Conservation (phyloP, 2,329 filamentous ascomycete species). For the Pestalotiopsis fici region DNA sequence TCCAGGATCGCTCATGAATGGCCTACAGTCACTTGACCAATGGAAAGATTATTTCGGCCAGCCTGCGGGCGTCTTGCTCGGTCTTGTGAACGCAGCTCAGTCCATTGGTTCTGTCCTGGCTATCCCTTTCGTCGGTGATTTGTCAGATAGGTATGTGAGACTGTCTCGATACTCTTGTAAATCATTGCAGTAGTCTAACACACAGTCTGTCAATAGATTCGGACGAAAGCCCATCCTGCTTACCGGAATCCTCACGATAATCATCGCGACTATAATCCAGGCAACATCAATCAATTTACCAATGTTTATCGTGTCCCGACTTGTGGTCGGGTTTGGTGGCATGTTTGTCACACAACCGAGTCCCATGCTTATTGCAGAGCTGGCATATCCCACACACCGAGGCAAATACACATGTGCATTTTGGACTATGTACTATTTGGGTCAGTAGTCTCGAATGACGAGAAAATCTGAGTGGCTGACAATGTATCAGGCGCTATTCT, state of each 20-base stretch:
- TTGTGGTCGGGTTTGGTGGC: conserved; percentile 37
- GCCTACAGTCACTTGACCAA: conserved; percentile 36
- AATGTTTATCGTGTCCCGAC: conserved; percentile 36
- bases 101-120: conserved; percentile 31
- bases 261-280: conserved; percentile 36
- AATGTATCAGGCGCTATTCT: conserved; percentile 24
- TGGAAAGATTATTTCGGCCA: conserved; percentile 34
- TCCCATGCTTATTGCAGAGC: conserved; percentile 34
- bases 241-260: conserved; percentile 33
- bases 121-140: conserved; percentile 36
- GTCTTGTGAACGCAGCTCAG: conserved; percentile 30
- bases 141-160: conserved; percentile 24
- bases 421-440: conserved; percentile 36
- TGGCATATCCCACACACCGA: conserved; percentile 35
- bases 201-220: not conserved
- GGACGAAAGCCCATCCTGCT: conserved; percentile 26
- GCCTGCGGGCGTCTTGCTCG: conserved; percentile 29
- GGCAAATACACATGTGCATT: conserved; percentile 33
- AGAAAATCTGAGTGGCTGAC: not conserved
- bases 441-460: conserved; percentile 17
- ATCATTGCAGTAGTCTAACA: not conserved
- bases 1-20: conserved; percentile 37
- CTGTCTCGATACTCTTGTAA: not conserved
- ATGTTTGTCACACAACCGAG: conserved; percentile 40
- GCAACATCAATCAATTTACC: conserved; percentile 33